Evolutionary conservation across 2,329 filamentous ascomycete species (phyloP).

Genomic region (Claviceps fusiformis): DNA sequence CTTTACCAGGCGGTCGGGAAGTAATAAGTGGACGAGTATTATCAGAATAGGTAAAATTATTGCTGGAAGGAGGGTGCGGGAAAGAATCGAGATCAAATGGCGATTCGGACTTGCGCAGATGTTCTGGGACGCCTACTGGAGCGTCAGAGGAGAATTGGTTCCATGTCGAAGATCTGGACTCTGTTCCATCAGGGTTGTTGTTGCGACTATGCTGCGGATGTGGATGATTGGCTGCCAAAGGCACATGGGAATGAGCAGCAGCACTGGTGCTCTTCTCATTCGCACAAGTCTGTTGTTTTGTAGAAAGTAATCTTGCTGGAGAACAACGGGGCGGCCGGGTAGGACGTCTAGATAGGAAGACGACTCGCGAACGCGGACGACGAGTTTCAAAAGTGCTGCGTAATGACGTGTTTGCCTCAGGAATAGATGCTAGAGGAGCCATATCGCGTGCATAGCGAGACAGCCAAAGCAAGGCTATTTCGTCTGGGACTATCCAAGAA

Average conservation of each 20-base stretch:
- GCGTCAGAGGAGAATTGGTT: not conserved
- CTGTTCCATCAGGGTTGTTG: not conserved
- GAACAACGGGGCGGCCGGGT: slow-evolving; percentile 11
- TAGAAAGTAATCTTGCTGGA: slow-evolving; percentile 2
- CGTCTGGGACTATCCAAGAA: slow-evolving; percentile 13
- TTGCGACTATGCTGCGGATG: not conserved
- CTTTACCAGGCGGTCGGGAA: not conserved
- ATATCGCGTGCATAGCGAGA: slow-evolving; percentile 11
- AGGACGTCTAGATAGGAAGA: slow-evolving; percentile 14
- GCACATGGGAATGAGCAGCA: not conserved
- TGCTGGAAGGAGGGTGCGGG: slow-evolving; percentile 10
- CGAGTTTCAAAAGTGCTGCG: slow-evolving; percentile 8
- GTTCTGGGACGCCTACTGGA: not conserved
- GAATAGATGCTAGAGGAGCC: slow-evolving; percentile 17
- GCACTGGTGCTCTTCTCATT: not conserved
- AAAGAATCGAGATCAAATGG: slow-evolving; percentile 13
- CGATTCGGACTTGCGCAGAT: slow-evolving; percentile 6
- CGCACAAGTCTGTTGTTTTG: not conserved
- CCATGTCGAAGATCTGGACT: not conserved
- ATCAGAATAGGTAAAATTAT: not conserved
- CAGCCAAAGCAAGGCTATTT: slow-evolving; percentile 6
- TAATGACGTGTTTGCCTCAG: slow-evolving; percentile 11
- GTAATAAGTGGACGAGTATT: not conserved
- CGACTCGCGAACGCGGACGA: slow-evolving; percentile 14
- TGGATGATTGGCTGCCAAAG: not conserved